Conservation (phyloP, 129 eudicot species). For the Tanacetum coccineum region DNA sequence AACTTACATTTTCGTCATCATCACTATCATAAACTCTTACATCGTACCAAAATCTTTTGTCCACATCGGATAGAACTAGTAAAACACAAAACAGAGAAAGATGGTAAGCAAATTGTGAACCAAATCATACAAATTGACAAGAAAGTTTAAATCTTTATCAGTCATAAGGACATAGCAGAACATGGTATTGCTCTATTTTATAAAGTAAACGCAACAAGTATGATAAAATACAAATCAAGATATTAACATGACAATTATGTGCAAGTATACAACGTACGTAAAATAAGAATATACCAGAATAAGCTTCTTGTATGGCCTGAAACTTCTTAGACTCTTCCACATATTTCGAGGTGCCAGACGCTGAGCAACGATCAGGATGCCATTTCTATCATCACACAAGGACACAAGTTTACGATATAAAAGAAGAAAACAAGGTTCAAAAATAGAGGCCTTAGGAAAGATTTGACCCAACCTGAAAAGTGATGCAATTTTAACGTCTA, state of each 20-base stretch:
- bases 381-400: constrained; percentile 51
- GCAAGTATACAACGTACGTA: too few species aligned
- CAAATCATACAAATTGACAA: constrained; percentile 5
- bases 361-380: constrained; percentile 95
- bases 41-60: constrained; percentile 82
- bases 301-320: constrained; percentile 89
- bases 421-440: not conserved
- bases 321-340: constrained; percentile 86
- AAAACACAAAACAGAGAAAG: not conserved
- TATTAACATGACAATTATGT: too few species aligned
- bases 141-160: constrained; percentile 3
- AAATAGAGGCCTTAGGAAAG: not conserved
- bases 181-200: constrained; percentile 11
- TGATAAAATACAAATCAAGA: too few species aligned
- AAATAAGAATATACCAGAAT: constrained; percentile 55
- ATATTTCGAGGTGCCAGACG: constrained; percentile 51
- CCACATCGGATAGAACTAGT: constrained; percentile 73
- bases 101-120: not conserved
- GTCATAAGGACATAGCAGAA: constrained; percentile 6
- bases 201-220: not conserved
- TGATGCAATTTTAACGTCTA: constrained; percentile 9
- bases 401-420: not conserved
- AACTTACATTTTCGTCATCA: constrained; percentile 68
- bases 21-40: constrained; percentile 70
- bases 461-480: constrained; percentile 12